Evolutionary conservation across 1,139 yeast species (phyloP).

Genomic region (Lodderomyces orthopsilosis): DNA sequence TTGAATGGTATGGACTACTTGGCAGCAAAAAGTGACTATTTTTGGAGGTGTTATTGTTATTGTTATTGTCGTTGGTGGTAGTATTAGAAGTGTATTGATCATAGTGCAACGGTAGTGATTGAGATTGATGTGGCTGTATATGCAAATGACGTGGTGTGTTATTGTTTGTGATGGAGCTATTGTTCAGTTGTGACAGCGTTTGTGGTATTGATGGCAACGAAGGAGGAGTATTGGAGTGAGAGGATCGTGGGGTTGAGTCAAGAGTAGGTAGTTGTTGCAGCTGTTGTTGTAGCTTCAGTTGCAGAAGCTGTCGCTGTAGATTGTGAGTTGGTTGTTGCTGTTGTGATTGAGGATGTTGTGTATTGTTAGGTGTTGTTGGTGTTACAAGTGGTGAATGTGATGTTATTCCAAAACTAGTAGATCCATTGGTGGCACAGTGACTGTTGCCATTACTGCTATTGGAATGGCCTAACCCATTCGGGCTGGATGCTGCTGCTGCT

Average conservation of each 20-base stretch:
- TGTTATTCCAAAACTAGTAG: no score
- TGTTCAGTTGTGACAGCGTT: neutral
- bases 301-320: conserved; percentile 2
- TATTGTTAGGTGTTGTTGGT: neutral
- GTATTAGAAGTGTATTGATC: neutral
- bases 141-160: neutral
- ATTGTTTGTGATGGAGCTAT: neutral
- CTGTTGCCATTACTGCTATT: no score
- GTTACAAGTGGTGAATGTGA: neutral
- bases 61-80: neutral
- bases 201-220: neutral
- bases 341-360: neutral
- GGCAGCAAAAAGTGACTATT: conserved; percentile 1
- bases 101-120: neutral
- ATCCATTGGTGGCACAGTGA: no score
- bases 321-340: neutral
- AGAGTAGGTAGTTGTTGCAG: neutral
- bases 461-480: no score
- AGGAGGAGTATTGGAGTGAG: neutral
- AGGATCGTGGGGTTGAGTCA: neutral
- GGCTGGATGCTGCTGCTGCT: no score
- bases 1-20: neutral
- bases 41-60: neutral
- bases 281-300: conserved; percentile 1
- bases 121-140: neutral